Evolutionary conservation across 306 rosid species (phyloP).

Genomic region (Cicer bijugum): DNA sequence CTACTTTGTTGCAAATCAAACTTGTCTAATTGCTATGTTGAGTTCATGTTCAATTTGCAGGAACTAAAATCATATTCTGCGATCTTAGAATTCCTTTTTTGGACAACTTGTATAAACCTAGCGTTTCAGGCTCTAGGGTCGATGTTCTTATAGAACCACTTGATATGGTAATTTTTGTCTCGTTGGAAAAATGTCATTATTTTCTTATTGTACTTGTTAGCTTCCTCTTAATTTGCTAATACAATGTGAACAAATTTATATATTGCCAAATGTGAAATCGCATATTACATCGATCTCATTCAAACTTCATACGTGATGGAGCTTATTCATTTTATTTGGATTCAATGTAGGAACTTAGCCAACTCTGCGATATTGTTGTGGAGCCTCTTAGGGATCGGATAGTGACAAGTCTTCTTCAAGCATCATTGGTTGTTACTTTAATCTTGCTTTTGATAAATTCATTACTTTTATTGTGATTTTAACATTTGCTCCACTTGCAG

Average conservation of each 20-base stretch:
- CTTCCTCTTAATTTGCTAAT: slow-evolving; percentile 38
- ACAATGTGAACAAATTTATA: slow-evolving; percentile 16
- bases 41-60: slow-evolving; percentile 56
- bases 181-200: slow-evolving; percentile 21
- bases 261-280: slow-evolving; percentile 7
- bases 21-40: slow-evolving; percentile 32
- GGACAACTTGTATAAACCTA: slow-evolving; percentile 83
- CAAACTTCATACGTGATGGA: not conserved
- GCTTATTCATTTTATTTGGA: slow-evolving; percentile 1
- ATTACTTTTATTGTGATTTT: slow-evolving; percentile 35
- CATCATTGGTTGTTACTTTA: slow-evolving; percentile 72
- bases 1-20: slow-evolving; percentile 38
- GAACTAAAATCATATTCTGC: slow-evolving; percentile 94
- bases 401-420: slow-evolving; percentile 98
- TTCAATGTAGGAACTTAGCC: slow-evolving; percentile 77
- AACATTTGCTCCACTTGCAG: slow-evolving; percentile 51
- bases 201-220: slow-evolving; percentile 24
- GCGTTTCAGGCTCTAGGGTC: slow-evolving; percentile 73
- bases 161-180: slow-evolving; percentile 69
- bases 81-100: slow-evolving; percentile 89
- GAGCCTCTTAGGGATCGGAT: slow-evolving; percentile 96
- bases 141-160: slow-evolving; percentile 87
- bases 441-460: slow-evolving; percentile 35
- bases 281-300: slow-evolving; percentile 10
- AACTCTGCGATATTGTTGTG: slow-evolving; percentile 83